phyloP scores from a whole-genome alignment of 2,329 filamentous ascomycete genomes.

The Rachicladosporium sp. region DNA sequence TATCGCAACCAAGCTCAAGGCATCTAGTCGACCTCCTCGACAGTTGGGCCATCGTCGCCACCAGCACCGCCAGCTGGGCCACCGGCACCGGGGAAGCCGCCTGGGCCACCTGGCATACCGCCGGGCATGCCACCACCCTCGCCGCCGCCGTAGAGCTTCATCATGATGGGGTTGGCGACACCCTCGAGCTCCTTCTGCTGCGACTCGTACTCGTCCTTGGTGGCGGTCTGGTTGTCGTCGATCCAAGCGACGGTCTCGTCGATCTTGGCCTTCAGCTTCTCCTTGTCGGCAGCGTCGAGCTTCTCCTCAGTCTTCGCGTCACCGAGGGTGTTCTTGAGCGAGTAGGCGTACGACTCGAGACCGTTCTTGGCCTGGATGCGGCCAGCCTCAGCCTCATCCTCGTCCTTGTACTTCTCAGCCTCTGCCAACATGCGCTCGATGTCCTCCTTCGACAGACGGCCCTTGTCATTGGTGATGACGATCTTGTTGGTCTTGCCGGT shows the following conservation, averaged over 20 bases:
- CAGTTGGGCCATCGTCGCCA: conserved; percentile 48
- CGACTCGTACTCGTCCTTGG: conserved; percentile 80
- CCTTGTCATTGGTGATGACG: conserved; percentile 99
- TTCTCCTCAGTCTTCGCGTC: conserved; percentile 56
- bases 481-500: conserved; percentile 99
- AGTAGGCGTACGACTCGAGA: conserved; percentile 97
- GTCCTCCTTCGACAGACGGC: conserved; percentile 97
- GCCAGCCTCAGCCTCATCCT: conserved; percentile 85
- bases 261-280: conserved; percentile 71
- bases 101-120: conserved; percentile 29
- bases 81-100: conserved; percentile 23
- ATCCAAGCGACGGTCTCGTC: conserved; percentile 88
- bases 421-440: conserved; percentile 98
- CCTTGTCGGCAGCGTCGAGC: conserved; percentile 39
- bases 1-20: neutral
- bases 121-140: conserved; percentile 29
- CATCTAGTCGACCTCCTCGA: conserved; percentile 54
- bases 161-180: conserved; percentile 98
- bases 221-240: conserved; percentile 91
- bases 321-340: conserved; percentile 75
- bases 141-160: conserved; percentile 70
- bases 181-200: conserved; percentile 87
- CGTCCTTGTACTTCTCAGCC: conserved; percentile 99
- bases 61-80: conserved; percentile 30
- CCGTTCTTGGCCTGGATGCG: conserved; percentile 98